Evolutionary conservation across 106 monocot genomes (phyloP), one percentile per base, ranked within the genome.

Genomic region (Allium cepa): DNA sequence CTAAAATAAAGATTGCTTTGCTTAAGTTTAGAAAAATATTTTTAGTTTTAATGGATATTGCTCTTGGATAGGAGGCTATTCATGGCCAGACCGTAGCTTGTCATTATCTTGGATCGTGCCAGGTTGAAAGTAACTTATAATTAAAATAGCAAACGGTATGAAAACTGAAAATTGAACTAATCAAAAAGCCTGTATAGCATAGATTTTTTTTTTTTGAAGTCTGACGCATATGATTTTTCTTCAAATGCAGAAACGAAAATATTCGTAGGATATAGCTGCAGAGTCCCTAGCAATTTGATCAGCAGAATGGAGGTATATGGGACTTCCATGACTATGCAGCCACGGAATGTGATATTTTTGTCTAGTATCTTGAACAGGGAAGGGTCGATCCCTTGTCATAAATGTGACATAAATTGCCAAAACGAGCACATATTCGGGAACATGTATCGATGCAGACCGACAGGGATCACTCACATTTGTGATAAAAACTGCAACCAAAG

Each of bases 401-500:
- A 88, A 66, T 99, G 99, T 79, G 99, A 99, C 70, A 62, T 16
- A 75, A 87, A 80, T 48, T 99, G 99, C 73, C 84, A 85, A 83
- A 99, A 90, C 36, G 99, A 99, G 68, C 89, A 82, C 36, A 68
- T 99, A 64, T 90, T 99, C 76, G 99, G 93, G 46, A 99, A 99
- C 62, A 87, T 99, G 85, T 93, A 85, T 70, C 84, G 80, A 56
- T 99, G 99, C 93, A 88, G 81, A 74, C 69, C 83, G 67, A 93
- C 99, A 11, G 93, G 89, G 59, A 73, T 79, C 56, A 99, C 87
- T 10, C 99, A 99, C 73, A 99, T 99, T 49, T 99, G 99, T 60
- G 99, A 99, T 80, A 90, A 87, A 82, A 99, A 93, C 62, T 99
- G 99, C 78, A 78, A 90, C 82, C 93, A 99, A 93, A 90, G 93